Evolutionary conservation across 441 rosid species (phyloP).

Genomic region (Adansonia rubrostipa): DNA sequence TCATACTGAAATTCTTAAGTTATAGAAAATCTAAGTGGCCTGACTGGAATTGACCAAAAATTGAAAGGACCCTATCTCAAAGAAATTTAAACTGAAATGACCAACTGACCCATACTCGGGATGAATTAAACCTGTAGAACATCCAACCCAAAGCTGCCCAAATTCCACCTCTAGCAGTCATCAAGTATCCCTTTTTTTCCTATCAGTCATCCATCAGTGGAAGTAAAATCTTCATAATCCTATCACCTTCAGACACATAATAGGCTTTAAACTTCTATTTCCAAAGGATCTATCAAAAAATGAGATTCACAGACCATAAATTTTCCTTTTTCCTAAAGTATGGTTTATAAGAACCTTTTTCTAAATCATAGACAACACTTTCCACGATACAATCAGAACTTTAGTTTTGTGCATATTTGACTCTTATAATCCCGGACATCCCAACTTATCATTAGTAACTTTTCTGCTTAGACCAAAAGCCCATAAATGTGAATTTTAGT

Average conservation of each 20-base stretch:
- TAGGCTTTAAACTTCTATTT: background rate
- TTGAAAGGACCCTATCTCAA: background rate
- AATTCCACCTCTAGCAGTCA: background rate
- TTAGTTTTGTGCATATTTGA: background rate
- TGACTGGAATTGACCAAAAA: background rate
- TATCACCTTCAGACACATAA: background rate
- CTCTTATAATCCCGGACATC: background rate
- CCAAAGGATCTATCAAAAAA: background rate
- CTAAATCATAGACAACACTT: background rate
- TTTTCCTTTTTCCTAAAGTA: background rate
- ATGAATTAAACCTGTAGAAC: background rate
- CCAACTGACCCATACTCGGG: background rate
- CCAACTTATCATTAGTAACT: background rate
- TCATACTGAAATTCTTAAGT: background rate
- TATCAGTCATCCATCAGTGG: background rate
- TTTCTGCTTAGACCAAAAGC: constrained; percentile 8
- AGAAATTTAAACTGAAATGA: background rate
- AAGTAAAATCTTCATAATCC: background rate
- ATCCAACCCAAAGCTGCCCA: background rate
- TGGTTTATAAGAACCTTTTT: background rate
- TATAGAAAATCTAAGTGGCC: background rate
- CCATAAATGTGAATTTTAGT: constrained; percentile 1
- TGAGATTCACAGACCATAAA: background rate
- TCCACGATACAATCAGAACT: background rate
- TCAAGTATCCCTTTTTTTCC: background rate